Evolutionary conservation across 2,329 filamentous ascomycete genomes (phyloP).

Genomic region (Cytospora schulzeri): DNA sequence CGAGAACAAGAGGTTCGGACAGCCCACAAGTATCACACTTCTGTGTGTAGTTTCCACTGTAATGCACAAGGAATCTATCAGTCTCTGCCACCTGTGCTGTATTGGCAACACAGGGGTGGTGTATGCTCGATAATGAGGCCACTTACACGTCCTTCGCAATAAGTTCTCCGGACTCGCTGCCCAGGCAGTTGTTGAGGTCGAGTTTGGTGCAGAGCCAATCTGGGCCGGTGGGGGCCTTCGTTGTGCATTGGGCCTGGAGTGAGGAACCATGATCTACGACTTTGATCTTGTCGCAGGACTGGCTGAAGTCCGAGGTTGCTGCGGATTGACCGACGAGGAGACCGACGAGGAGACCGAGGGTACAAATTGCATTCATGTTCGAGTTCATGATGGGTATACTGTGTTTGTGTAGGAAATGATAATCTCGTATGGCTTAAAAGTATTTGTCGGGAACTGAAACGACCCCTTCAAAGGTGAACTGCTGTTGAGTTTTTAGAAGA

Average conservation of each 20-base stretch:
- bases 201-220: not conserved
- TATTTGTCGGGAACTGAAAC: not conserved
- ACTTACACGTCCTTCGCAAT: not conserved
- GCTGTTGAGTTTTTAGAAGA: not conserved
- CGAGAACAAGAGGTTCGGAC: not conserved
- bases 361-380: not conserved
- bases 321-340: not conserved
- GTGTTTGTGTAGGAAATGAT: not conserved
- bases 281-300: not conserved
- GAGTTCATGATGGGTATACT: not conserved
- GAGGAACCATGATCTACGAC: not conserved
- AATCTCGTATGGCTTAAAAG: not conserved
- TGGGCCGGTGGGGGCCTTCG: not conserved
- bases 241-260: not conserved
- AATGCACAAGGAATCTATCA: not conserved
- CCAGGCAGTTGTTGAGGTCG: not conserved
- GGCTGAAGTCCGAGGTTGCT: not conserved
- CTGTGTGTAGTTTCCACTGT: not conserved
- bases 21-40: not conserved
- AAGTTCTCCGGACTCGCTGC: not conserved
- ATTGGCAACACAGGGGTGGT: not conserved
- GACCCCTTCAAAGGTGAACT: not conserved
- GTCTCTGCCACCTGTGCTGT: not conserved
- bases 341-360: not conserved
- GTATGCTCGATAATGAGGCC: not conserved